Conservation (phyloP, 208 protist species). For the Crithidia acanthocephali region DNA sequence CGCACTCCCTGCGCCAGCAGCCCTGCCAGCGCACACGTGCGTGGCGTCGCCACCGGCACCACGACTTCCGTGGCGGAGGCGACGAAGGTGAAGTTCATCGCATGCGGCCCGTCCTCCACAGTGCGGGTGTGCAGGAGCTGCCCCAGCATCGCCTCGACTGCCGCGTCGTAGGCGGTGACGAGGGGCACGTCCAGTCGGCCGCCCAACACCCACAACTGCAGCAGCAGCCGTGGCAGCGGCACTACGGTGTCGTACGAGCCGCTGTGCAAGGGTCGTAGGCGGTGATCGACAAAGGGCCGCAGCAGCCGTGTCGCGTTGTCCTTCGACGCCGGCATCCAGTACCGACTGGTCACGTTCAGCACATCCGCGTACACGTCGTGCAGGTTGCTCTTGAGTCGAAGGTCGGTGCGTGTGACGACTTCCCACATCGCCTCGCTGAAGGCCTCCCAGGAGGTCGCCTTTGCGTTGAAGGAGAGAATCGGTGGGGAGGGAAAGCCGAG, state of each 20-base stretch:
- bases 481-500: neutral
- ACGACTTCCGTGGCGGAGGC: slow-evolving; percentile 9
- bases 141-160: slow-evolving; percentile 17
- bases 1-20: slow-evolving; percentile 40
- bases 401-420: neutral
- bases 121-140: slow-evolving; percentile 38
- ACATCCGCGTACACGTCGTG: slow-evolving; percentile 1
- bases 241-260: slow-evolving; percentile 31
- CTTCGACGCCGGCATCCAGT: neutral
- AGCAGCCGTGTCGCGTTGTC: neutral
- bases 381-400: neutral
- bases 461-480: neutral
- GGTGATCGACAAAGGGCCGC: slow-evolving; percentile 5
- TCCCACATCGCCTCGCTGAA: slow-evolving; percentile 20
- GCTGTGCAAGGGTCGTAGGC: slow-evolving; percentile 16
- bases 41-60: slow-evolving; percentile 28
- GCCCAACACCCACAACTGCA: slow-evolving; percentile 37
- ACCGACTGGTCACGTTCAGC: slow-evolving; percentile 1
- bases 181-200: slow-evolving; percentile 19
- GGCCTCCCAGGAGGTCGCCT: slow-evolving; percentile 22
- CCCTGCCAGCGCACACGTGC: slow-evolving; percentile 28
- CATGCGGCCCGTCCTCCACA: neutral
- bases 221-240: slow-evolving; percentile 30
- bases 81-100: slow-evolving; percentile 47
- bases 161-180: slow-evolving; percentile 26